Percentiles rank a stretch among this genome's conserved stretches.
These are phyloP conservation scores for Stramenopiles sp. DNA, from an alignment of 352 stramenopile species.

Conservation along the genomic window DNA sequence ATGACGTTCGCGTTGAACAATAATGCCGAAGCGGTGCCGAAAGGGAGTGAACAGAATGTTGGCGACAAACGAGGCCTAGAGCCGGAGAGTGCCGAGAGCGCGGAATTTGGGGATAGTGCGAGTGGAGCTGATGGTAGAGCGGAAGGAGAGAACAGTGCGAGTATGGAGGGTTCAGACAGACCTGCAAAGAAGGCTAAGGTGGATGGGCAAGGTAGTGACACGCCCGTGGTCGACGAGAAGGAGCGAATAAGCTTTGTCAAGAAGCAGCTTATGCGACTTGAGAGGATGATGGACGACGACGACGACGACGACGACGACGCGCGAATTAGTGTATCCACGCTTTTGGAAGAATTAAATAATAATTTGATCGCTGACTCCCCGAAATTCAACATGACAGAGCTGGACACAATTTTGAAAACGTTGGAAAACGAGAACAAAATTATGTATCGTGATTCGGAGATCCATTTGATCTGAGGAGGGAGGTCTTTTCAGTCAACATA, in stretches of 20 bases:
- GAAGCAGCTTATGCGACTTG: slow-evolving; percentile 20
- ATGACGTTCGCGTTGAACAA: slow-evolving; percentile 28
- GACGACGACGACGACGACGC: slow-evolving; percentile 40
- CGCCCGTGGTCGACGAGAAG: no score
- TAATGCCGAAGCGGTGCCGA: slow-evolving; percentile 31
- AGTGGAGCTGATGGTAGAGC: slow-evolving; percentile 12
- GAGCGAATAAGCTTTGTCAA: slow-evolving; percentile 36
- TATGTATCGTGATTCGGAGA: no score
- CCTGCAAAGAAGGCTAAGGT: no score
- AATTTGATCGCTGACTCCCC: slow-evolving; percentile 24
- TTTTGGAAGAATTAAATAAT: slow-evolving; percentile 37
- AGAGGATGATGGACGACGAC: slow-evolving; percentile 37
- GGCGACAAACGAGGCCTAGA: slow-evolving; percentile 9
- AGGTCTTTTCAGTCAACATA: no score
- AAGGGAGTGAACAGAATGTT: slow-evolving; percentile 25
- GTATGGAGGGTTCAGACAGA: no score
- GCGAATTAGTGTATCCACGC: slow-evolving; percentile 33
- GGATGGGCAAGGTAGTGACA: no score
- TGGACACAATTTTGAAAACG: slow-evolving; percentile 43
- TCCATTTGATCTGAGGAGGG: no score
- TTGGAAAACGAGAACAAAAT: slow-evolving; percentile 63
- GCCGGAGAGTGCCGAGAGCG: slow-evolving; percentile 1
- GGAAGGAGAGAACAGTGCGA: slow-evolving; percentile 27
- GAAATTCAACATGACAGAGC: slow-evolving; percentile 30
- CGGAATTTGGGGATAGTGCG: slow-evolving; percentile 11